A percentile compares a stretch with the other conserved stretches of the same genome.
Conservation (phyloP, 768 basidiomycete species). For the Russula lepida region DNA sequence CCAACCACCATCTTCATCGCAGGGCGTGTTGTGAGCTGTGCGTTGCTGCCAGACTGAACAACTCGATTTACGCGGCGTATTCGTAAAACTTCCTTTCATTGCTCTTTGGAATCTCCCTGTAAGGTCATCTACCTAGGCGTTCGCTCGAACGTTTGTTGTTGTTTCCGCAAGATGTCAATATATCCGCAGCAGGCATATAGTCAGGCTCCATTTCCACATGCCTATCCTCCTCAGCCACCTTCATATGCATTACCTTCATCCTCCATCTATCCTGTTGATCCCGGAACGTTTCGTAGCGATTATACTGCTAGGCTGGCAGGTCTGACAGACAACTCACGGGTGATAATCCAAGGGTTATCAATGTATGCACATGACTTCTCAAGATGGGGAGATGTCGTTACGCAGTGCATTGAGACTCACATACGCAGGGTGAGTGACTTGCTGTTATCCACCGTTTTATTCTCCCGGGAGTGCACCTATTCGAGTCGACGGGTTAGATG, state of each 20-base stretch:
- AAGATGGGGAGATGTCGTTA: constrained; percentile 70
- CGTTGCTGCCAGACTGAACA: constrained; percentile 14
- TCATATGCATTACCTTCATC: constrained; percentile 37
- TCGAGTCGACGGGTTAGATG: constrained; percentile 9
- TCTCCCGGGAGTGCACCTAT: not conserved
- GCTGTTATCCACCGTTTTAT: constrained; percentile 18
- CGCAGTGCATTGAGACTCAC: constrained; percentile 74
- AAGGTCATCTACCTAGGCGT: constrained; percentile 17
- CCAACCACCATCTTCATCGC: constrained; percentile 22
- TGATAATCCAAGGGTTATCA: constrained; percentile 87
- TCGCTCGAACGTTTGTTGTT: constrained; percentile 15
- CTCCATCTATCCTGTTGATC: constrained; percentile 48
- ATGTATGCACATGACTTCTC: constrained; percentile 85
- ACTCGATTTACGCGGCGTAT: constrained; percentile 14
- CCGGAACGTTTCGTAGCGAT: constrained; percentile 70
- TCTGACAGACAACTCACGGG: constrained; percentile 90
- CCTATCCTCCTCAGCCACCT: constrained; percentile 34
- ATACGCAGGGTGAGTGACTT: constrained; percentile 75
- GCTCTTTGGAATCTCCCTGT: constrained; percentile 3
- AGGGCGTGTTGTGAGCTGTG: constrained; percentile 20
- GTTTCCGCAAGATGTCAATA: constrained; percentile 42
- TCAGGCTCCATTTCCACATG: constrained; percentile 31
- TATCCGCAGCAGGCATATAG: constrained; percentile 52
- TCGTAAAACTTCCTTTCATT: constrained; percentile 16
- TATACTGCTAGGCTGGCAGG: constrained; percentile 63